Conservation (phyloP, 202 grass and related monocot species). For the Zoysia matrella region DNA sequence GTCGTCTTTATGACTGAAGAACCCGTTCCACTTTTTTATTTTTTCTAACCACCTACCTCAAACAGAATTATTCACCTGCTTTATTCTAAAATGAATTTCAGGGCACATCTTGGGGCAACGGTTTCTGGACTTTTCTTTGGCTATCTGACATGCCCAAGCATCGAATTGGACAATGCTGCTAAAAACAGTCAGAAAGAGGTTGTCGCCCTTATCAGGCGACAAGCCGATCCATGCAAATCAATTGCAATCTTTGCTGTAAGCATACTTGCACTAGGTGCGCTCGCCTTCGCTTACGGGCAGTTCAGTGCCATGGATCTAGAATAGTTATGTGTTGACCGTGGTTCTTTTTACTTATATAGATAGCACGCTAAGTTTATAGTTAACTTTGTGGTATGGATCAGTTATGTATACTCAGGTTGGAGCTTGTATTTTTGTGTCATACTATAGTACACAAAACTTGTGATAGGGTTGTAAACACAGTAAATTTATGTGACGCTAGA, state of each 20-base stretch:
- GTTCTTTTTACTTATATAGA: background rate
- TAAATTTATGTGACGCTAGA: no score
- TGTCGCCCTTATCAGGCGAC: constrained; percentile 51
- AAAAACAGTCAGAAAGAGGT: constrained; percentile 61
- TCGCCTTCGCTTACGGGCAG: constrained; percentile 57
- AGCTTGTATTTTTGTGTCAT: background rate
- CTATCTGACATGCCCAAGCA: constrained; percentile 61
- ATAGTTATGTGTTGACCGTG: constrained; percentile 14
- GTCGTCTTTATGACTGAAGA: background rate
- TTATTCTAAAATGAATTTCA: constrained; percentile 35
- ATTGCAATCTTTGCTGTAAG: constrained; percentile 54
- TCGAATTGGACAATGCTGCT: constrained; percentile 54
- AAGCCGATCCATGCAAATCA: constrained; percentile 65
- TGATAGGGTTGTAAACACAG: background rate
- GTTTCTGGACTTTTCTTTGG: constrained; percentile 65
- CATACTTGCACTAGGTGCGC: constrained; percentile 46
- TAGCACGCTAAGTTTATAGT: background rate
- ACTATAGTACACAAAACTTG: background rate
- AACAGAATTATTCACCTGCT: background rate
- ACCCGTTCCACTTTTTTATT: background rate
- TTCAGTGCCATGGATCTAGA: constrained; percentile 46
- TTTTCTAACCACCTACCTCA: background rate
- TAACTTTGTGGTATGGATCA: no score
- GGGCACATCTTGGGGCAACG: constrained; percentile 68
- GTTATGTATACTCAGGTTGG: no score